Evolutionary conservation across 805 yeast species (phyloP), one percentile per base, ranked within the genome.

Genomic region (Kuraishia ogatae): DNA sequence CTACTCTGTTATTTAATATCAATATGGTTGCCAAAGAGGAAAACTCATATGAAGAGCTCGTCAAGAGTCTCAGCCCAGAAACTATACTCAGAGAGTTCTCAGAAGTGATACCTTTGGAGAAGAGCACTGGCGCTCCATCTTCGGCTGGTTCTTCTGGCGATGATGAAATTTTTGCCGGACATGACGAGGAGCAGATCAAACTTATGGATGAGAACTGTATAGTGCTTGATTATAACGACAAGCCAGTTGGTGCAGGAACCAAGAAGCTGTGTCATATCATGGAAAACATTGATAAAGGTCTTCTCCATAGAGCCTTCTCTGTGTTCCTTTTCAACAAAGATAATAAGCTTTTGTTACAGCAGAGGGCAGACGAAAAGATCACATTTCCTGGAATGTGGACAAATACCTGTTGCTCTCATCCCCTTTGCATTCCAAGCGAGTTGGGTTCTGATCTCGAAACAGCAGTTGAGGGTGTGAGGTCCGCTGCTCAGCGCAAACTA

Each of bases 311-410:
- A 62, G 98, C 98, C 0, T 94, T 94, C 67, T 89, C 97, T 24
- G 97, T 92, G n/a, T 94, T 94, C 64, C 72, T 93, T 54, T 94
- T 94, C 75, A 86, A 91, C 69, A 81, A 80, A 22, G 81, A 88
- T 50, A 83, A 84, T 57, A 79, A 87, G 70, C 78, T 94, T 58
- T 77, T 94, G 56, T 76, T 94, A 61, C 99, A 94, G 73, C 97
- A 93, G 73, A 83, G 99, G 63, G 98, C 99, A 0, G 83, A 84
- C 52, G 98, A 94, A 68, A 94, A 94, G 70, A 94, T 94, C 73
- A 94, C 99, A 1, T 94, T 94, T 71, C 96, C 98, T 0, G 83
- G 83, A 56, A 84, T 92, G 86, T 94, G 99, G 99, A 94, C 99
- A 24, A 94, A 94, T 70, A 94, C 99, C 1, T 94, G 99, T 72